Percentiles rank a stretch among this genome's conserved stretches.
Conservation (phyloP, 2,329 filamentous ascomycete genomes). For the Calonectria honghensis region DNA sequence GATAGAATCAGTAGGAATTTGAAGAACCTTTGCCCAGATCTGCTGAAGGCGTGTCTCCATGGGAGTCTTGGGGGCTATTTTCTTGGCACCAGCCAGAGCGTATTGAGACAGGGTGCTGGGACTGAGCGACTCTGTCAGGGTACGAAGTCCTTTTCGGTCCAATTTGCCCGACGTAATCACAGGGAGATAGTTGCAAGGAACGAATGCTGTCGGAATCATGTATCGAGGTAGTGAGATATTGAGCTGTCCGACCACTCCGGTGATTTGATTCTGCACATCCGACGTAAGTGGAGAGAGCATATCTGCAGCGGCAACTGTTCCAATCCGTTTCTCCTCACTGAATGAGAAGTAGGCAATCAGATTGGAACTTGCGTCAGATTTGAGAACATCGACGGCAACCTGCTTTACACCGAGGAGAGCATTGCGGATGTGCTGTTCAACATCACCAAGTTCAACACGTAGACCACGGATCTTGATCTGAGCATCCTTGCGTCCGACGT, state of each 20-base stretch:
- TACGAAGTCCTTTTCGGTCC: conserved; percentile 35
- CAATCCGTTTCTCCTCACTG: conserved; percentile 18
- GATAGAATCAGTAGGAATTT: conserved; percentile 58
- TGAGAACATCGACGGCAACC: conserved; percentile 37
- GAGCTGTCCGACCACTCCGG: conserved; percentile 19
- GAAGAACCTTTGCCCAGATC: conserved; percentile 63
- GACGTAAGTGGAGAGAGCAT: conserved; percentile 1
- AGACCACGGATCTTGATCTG: conserved; percentile 77
- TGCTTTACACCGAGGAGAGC: conserved; percentile 4
- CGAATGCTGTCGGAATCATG: conserved; percentile 47
- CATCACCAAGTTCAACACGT: conserved; percentile 67
- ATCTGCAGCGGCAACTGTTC: neutral
- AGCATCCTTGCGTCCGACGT: conserved; percentile 72
- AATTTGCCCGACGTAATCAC: conserved; percentile 44
- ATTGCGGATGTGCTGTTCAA: conserved; percentile 46
- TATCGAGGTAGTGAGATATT: conserved; percentile 39
- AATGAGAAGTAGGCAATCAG: conserved; percentile 35
- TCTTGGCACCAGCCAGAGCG: conserved; percentile 13
- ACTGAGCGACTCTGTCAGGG: conserved; percentile 20
- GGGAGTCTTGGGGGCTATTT: conserved; percentile 19
- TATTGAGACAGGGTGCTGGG: conserved; percentile 17
- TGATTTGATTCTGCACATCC: conserved; percentile 17
- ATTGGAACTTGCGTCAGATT: conserved; percentile 18
- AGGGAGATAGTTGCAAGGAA: conserved; percentile 41
- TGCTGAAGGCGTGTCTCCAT: conserved; percentile 52